Base-by-base conservation (phyloP, 768 basidiomycete genomes). In the Leccinum obscurum region DNA sequence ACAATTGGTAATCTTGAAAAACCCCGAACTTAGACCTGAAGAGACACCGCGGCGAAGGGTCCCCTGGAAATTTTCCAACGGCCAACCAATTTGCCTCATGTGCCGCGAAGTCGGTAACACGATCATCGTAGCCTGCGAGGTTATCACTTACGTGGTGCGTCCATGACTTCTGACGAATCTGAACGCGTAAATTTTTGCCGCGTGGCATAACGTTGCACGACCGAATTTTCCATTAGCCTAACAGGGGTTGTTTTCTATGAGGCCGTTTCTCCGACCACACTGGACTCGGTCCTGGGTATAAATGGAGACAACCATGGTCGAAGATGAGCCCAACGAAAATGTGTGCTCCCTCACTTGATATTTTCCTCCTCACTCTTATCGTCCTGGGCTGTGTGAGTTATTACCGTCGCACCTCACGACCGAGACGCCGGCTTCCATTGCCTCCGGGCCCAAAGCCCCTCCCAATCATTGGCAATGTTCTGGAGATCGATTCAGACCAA, bases 41-140 rank as follows among this genome's bases (percentile, higher is more conserved):
- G 63, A 67, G 67, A 70, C 62, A 70, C 70, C 69, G 70, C 69
- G 69, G 70, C 58, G 68, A 72, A 66, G 62, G 26, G 54, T 39
- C 52, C 46, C 49, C 14, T 20, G 20, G 51, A 56, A 52, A 66
- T 49, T 35, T 68, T 60, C 52, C 54, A 61, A 55, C 34, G 39
- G 62, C 37, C 52, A 24, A 26, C 62, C 52, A 11, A 53, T n/a
- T 57, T 55, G 32, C 52, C 35, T 56, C 59, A 53, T 61, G 57
- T 24, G 14, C 51, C 54, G 56, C 58, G 59, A 69, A 66, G 59
- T 62, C 51, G 39, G 44, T 17, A 52, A 57, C 30, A 46, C 59
- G 63, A 70, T 69, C 61, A 55, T 64, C 69, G 56, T 64, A 7
- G 61, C 44, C 48, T 59, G 55, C 54, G 58, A 62, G 59, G 57